These are phyloP conservation scores for Catharanthus roseus DNA, from an alignment of 257 asterid genomes.

Conservation along the genomic window DNA sequence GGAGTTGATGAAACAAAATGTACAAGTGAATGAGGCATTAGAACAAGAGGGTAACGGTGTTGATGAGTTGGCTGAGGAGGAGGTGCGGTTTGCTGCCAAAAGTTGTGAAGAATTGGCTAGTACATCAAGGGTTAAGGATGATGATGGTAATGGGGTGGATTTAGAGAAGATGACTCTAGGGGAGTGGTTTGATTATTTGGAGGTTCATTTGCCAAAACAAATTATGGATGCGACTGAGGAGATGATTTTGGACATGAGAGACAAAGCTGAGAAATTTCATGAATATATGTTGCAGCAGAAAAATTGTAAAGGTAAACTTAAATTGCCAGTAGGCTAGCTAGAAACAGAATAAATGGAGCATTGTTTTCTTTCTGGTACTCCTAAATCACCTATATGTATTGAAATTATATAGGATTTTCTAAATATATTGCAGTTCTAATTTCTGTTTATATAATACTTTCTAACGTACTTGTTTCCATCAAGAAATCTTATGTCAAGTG, in stretches of 20 bases:
- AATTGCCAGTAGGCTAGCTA: neutral
- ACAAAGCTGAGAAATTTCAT: conserved; percentile 44
- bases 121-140: conserved; percentile 28
- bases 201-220: conserved; percentile 48
- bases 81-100: conserved; percentile 9
- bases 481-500: neutral
- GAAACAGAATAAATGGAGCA: neutral
- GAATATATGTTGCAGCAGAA: conserved; percentile 51
- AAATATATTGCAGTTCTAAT: neutral
- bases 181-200: conserved; percentile 62
- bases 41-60: conserved; percentile 10
- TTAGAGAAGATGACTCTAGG: conserved; percentile 63
- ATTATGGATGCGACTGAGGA: conserved; percentile 54
- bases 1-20: conserved; percentile 14
- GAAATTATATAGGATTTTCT: neutral
- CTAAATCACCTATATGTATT: neutral
- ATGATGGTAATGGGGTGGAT: conserved; percentile 20
- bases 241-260: conserved; percentile 55
- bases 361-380: neutral
- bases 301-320: conserved; percentile 26
- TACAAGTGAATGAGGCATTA: neutral
- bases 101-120: conserved; percentile 24
- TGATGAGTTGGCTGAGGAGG: conserved; percentile 17
- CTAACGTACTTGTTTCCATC: neutral
- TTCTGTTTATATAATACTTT: neutral